These are phyloP conservation scores for Cyanodermella asteris DNA, from an alignment of 2,329 filamentous ascomycete species.

Conservation along the genomic window DNA sequence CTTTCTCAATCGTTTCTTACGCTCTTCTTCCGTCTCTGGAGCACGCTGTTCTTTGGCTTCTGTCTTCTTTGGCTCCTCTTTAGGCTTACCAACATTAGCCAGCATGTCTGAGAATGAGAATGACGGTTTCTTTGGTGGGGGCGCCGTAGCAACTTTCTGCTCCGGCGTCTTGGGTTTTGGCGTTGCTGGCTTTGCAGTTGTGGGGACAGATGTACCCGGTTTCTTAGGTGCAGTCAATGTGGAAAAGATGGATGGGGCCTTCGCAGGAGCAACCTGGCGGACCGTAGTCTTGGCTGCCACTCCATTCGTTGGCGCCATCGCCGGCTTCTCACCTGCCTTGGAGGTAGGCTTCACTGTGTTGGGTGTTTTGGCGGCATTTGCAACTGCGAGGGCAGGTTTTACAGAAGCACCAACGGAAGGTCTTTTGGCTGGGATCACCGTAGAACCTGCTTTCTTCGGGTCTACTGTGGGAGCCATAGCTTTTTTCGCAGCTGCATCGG, in stretches of 20 bases:
- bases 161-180: slow-evolving; percentile 4
- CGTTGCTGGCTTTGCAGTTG: slow-evolving; percentile 12
- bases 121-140: slow-evolving; percentile 15
- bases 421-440: neutral
- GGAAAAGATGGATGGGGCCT: slow-evolving; percentile 17
- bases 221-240: slow-evolving; percentile 26
- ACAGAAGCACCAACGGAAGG: neutral
- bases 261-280: slow-evolving; percentile 16
- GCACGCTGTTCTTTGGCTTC: slow-evolving; percentile 28
- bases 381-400: neutral
- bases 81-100: slow-evolving; percentile 32
- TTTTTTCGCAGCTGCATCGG: too few relatives aligned
- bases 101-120: slow-evolving; percentile 28
- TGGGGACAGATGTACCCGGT: slow-evolving; percentile 19
- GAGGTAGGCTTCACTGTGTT: slow-evolving; percentile 7
- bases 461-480: too few relatives aligned
- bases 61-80: slow-evolving; percentile 29
- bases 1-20: slow-evolving; percentile 35
- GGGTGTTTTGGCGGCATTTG: slow-evolving; percentile 2
- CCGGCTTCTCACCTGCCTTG: slow-evolving; percentile 12
- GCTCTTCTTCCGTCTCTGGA: slow-evolving; percentile 38
- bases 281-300: slow-evolving; percentile 15
- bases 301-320: slow-evolving; percentile 11
- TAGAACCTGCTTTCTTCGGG: slow-evolving; percentile 2
- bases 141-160: slow-evolving; percentile 5